phyloP scores from a whole-genome alignment of 2,329 filamentous ascomycete species.

The Penicillium sp. region DNA sequence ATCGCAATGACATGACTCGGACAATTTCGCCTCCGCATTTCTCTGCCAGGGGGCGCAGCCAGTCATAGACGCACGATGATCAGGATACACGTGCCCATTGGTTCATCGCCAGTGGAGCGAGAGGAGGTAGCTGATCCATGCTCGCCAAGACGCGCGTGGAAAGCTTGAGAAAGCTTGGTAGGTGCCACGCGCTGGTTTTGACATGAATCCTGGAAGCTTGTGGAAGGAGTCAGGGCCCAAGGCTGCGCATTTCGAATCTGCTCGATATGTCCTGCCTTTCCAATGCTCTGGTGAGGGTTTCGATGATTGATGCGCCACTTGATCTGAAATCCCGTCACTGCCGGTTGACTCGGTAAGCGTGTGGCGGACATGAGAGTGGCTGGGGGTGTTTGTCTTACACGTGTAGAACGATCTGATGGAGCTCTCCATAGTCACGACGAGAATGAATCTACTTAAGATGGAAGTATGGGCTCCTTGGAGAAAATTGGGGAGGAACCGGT shows the following conservation, averaged over 20 bases:
- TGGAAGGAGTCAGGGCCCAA: too few species aligned
- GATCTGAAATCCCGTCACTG: background rate
- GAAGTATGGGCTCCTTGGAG: too few species aligned
- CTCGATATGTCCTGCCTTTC: background rate
- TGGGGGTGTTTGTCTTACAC: background rate
- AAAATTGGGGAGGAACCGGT: too few species aligned
- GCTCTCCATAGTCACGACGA: too few species aligned
- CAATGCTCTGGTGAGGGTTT: background rate
- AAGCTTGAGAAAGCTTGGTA: slow-evolving; percentile 1
- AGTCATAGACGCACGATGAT: background rate
- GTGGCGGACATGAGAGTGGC: slow-evolving; percentile 30
- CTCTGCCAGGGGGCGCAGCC: background rate
- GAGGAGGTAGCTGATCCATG: background rate
- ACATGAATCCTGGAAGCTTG: background rate
- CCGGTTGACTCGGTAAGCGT: slow-evolving; percentile 20
- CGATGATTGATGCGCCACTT: background rate
- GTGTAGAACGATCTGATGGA: too few species aligned
- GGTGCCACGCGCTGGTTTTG: background rate
- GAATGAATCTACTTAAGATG: too few species aligned
- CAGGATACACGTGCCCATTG: background rate
- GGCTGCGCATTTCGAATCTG: too few species aligned
- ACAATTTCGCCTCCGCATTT: background rate
- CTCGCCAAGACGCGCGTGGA: background rate
- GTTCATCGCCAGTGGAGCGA: background rate
- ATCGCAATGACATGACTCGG: background rate